Conservation (phyloP, 192 early-diverging fungal species). For the Helicostylum pulchrum region DNA sequence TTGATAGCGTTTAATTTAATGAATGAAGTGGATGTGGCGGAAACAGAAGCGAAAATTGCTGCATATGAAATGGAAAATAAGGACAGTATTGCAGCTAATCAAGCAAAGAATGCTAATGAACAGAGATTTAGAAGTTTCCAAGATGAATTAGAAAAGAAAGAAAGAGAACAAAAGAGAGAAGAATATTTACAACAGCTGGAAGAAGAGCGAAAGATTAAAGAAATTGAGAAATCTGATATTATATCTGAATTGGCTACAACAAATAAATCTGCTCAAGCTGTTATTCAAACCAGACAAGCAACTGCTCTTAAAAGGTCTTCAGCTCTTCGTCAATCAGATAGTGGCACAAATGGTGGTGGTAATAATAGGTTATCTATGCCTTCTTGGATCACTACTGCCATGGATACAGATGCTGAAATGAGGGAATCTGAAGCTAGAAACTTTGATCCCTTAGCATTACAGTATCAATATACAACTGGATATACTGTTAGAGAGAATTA, state of each 20-base stretch:
- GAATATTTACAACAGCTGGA: constrained; percentile 67
- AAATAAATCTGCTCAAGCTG: constrained; percentile 48
- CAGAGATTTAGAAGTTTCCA: constrained; percentile 43
- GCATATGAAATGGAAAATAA: constrained; percentile 76
- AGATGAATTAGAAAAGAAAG: constrained; percentile 47
- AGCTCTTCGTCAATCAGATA: constrained; percentile 30
- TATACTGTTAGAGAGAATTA: constrained; percentile 38
- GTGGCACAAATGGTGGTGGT: not conserved
- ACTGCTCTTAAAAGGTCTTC: constrained; percentile 50
- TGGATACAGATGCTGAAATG: constrained; percentile 28
- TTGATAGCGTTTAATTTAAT: constrained; percentile 73
- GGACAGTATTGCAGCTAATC: constrained; percentile 71
- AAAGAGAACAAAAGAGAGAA: constrained; percentile 57
- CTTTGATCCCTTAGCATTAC: constrained; percentile 54
- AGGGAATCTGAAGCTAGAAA: constrained; percentile 30
- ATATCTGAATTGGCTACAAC: constrained; percentile 68
- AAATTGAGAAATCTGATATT: constrained; percentile 61
- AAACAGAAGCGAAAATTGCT: constrained; percentile 74
- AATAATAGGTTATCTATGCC: constrained; percentile 22
- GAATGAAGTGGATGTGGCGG: constrained; percentile 81
- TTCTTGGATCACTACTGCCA: constrained; percentile 29
- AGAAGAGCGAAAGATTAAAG: constrained; percentile 66
- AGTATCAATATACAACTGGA: constrained; percentile 42
- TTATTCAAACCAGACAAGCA: constrained; percentile 41
- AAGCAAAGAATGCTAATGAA: constrained; percentile 61